Conservation (phyloP, 352 stramenopile genomes). For the Saprolegnia parasitica region DNA sequence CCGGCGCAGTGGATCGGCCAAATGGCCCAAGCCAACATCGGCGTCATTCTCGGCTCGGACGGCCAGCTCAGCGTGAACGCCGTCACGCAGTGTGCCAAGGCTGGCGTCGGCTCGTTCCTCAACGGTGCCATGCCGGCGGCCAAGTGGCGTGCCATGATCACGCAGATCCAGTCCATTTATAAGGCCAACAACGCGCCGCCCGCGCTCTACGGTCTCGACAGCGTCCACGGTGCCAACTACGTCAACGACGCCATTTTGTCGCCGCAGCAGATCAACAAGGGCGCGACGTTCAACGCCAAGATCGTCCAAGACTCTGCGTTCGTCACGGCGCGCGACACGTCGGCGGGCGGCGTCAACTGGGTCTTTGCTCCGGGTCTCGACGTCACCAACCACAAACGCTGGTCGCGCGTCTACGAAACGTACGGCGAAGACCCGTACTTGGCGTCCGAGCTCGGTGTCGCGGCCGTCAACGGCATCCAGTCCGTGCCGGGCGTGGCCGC, state of each 20-base stretch:
- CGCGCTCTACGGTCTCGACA: slow-evolving; percentile 63
- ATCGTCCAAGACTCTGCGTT: slow-evolving; percentile 64
- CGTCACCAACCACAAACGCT: slow-evolving; percentile 83
- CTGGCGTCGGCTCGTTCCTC: slow-evolving; percentile 61
- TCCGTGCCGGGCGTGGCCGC: slow-evolving; percentile 59
- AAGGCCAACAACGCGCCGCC: slow-evolving; percentile 36
- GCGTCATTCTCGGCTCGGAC: slow-evolving; percentile 44
- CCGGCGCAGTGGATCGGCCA: slow-evolving; percentile 71
- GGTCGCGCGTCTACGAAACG: slow-evolving; percentile 89
- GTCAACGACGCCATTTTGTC: slow-evolving; percentile 53
- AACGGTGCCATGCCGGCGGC: slow-evolving; percentile 45
- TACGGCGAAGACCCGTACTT: slow-evolving; percentile 91
- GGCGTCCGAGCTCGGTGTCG: slow-evolving; percentile 70
- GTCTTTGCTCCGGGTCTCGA: slow-evolving; percentile 87
- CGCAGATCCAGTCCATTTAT: slow-evolving; percentile 50
- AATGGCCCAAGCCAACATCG: slow-evolving; percentile 84
- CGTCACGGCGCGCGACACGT: slow-evolving; percentile 79
- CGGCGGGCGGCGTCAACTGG: slow-evolving; percentile 84
- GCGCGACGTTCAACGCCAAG: slow-evolving; percentile 66
- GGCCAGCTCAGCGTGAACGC: slow-evolving; percentile 41
- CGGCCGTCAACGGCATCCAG: slow-evolving; percentile 82
- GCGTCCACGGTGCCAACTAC: slow-evolving; percentile 68
- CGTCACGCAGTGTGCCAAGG: slow-evolving; percentile 49
- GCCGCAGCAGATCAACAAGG: slow-evolving; percentile 72
- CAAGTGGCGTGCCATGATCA: slow-evolving; percentile 45